Evolutionary conservation across 768 basidiomycete genomes (phyloP).

Genomic region (Brasilioporus rufonigricans): DNA sequence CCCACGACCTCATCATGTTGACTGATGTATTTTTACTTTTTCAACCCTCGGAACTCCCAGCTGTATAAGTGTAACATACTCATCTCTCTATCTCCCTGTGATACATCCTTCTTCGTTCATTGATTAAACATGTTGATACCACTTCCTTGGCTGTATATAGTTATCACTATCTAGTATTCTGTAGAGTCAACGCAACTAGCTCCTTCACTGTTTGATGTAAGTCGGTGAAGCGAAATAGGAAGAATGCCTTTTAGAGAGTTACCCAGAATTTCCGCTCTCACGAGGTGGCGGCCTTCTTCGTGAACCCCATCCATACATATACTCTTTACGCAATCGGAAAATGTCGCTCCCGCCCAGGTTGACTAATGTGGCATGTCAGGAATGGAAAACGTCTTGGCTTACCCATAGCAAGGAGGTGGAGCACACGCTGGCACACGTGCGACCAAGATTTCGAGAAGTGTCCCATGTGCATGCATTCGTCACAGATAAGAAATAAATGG

Average conservation of each 20-base stretch:
- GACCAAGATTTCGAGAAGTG: constrained; percentile 1
- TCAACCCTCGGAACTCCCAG: constrained; percentile 15
- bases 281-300: constrained; percentile 8
- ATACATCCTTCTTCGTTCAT: constrained; percentile 16
- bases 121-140: constrained; percentile 7
- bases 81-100: neutral
- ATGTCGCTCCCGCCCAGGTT: constrained; percentile 3
- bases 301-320: neutral
- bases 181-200: constrained; percentile 13
- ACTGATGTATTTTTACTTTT: constrained; percentile 29
- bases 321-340: constrained; percentile 1
- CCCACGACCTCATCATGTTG: constrained; percentile 7
- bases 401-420: neutral
- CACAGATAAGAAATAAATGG: neutral
- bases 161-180: constrained; percentile 28
- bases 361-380: neutral
- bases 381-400: neutral
- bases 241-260: constrained; percentile 5
- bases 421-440: neutral
- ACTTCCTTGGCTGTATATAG: constrained; percentile 27
- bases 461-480: neutral
- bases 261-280: constrained; percentile 1
- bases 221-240: constrained; percentile 17
- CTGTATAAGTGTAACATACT: constrained; percentile 25
- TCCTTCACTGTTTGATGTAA: neutral